Conservation (phyloP, 805 yeast species). For the Candida orba region DNA sequence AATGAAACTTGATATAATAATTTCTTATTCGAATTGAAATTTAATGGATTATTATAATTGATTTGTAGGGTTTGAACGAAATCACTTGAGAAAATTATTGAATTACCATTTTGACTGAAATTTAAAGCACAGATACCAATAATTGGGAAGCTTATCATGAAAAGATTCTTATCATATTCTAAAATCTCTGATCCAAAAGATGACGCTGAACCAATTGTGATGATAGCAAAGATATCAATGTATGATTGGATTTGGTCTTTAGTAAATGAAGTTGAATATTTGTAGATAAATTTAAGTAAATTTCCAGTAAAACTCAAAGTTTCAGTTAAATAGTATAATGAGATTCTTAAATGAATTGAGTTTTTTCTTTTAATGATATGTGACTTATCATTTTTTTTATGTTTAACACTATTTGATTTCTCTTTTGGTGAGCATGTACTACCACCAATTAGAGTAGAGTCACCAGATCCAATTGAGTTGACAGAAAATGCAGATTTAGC, state of each 20-base stretch:
- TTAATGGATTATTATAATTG: too few relatives aligned
- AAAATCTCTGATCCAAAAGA: constrained; percentile 14
- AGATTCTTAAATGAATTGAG: constrained; percentile 7
- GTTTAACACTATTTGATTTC: background rate
- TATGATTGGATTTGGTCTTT: constrained; percentile 2
- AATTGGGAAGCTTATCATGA: constrained; percentile 6
- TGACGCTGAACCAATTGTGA: constrained; percentile 6
- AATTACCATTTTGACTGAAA: background rate
- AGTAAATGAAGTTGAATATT: background rate
- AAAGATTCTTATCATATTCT: constrained; percentile 6
- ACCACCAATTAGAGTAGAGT: constrained; percentile 7
- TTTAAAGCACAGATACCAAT: constrained; percentile 1
- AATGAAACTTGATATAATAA: background rate
- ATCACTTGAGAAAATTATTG: background rate
- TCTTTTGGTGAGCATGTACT: background rate
- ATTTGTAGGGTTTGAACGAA: background rate
- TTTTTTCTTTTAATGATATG: background rate
- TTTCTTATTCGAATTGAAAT: background rate
- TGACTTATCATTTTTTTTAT: background rate
- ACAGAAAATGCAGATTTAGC: background rate
- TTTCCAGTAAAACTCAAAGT: background rate
- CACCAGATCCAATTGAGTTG: constrained; percentile 3
- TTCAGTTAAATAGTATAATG: constrained; percentile 1
- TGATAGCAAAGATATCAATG: constrained; percentile 7
- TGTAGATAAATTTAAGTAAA: background rate